Evolutionary conservation across 2,329 filamentous ascomycete genomes (phyloP), one percentile per base, ranked within the genome.

Genomic region (Paraphaeosphaeria minitans): DNA sequence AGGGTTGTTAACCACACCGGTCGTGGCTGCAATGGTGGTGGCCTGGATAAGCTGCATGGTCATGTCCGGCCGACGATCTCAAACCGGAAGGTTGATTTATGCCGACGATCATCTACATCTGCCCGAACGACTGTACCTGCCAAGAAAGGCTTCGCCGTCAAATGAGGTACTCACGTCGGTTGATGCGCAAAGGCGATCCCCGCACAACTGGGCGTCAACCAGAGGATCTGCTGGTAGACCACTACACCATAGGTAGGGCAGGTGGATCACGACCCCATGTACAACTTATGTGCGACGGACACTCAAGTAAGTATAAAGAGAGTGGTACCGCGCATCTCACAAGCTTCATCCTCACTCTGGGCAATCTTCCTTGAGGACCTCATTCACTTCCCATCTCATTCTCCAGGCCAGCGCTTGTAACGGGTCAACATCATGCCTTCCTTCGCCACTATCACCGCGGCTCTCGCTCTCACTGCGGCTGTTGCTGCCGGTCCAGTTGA

Each of bases 401-500:
- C n/a, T 55, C 56, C 53, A 58, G 33, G 21, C 61, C 52, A 46
- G 43, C 55, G 54, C 31, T 59, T 48, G 16, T 48, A 39, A 9
- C 29, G 9, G 21, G 22, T 42, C 54, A 39, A 42, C 45, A 62
- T 45, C 52, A 77, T 77, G 75, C 73, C 73, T 64, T 75, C 71
- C 27, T 60, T 75, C 59, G 52, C 66, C 46, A 64, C 66, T 49
- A 53, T 77, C 53, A 71, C 72, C 10, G 71, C 71, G 59, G 67
- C 67, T 37, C 66, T 76, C 55, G 75, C 71, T 60, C 55, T 76
- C 45, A 56, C 64, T 29, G 55, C 69, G 58, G 59, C 65, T 37
- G 66, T 70, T 27, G 52, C 59, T 56, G 72, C 74, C 46, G 67
- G 55, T 12, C 75, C 75, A 4, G 66, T 77, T 50, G 66, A 70